Evolutionary conservation across 2,329 filamentous ascomycete genomes (phyloP), one percentile per base, ranked within the genome.

Genomic region (Fusarium agapanthi): DNA sequence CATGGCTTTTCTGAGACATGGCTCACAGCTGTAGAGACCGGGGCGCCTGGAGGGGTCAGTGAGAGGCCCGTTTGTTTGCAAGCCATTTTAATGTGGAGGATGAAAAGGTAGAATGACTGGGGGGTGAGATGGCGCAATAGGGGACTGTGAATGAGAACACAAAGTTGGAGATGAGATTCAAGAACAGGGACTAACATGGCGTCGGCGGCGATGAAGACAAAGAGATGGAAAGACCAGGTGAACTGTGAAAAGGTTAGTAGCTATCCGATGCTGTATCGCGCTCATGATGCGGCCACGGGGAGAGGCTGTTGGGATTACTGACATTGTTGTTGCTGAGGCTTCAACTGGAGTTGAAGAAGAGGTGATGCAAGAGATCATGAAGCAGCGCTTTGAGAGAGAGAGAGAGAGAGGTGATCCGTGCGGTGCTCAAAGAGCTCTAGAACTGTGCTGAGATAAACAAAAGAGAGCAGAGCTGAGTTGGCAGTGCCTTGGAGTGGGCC

Each of bases 151-250:
- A 13, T 32, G 41, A 44, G 9, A 43, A 24, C 40, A 41, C 40
- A 5, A 24, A 5, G 6, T 43, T 18, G 40, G 10, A 9, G 16
- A 28, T 6, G 24, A 45, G 5, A 14, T 16, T 22, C 44, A 32
- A 32, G 20, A 16, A 16, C 0, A 22, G 10, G 10, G 7, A 18
- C 45, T 48, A 16, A 51, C 48, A 51, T 51, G 18, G 9, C 15
- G 48, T 35, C 32, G 16, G n/a, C 16, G 16, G 30, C 6, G 7
- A 12, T 30, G 9, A 8, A n/a, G 13, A 22, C 0, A 12, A 6
- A 6, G 0, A 2, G 12, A 24, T 2, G 6, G 6, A 34, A 26
- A 8, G 15, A 26, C 15, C 9, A 10, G 3, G 4, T 1, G 13
- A 12, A 7, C 47, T 51, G 7, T 35, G 8, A 3, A 4, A 20